Percentiles rank a stretch among this genome's conserved stretches.
These are phyloP conservation scores for Fusarium sp. DNA, from an alignment of 2,329 filamentous ascomycete genomes.

Conservation along the genomic window DNA sequence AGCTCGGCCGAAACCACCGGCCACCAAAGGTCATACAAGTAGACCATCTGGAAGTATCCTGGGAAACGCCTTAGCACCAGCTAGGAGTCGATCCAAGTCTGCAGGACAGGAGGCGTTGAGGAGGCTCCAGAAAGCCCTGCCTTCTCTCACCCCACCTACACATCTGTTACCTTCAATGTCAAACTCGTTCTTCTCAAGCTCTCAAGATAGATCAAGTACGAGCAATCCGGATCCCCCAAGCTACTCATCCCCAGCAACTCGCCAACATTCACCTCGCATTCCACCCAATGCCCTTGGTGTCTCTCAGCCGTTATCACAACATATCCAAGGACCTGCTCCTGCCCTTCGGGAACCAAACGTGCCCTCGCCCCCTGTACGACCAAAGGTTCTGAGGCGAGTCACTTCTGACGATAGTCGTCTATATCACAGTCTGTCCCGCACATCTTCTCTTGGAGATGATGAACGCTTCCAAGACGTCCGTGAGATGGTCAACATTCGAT, in stretches of 20 bases:
- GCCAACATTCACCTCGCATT: constrained; percentile 3
- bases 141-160: constrained; percentile 58
- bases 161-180: constrained; percentile 57
- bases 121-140: constrained; percentile 66
- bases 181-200: constrained; percentile 53
- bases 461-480: constrained; percentile 81
- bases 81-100: constrained; percentile 64
- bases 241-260: constrained; percentile 16
- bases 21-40: constrained; percentile 32
- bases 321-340: constrained; percentile 15
- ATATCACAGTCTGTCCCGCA: constrained; percentile 78
- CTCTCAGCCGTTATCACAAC: constrained; percentile 23
- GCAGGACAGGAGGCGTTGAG: constrained; percentile 68
- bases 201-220: constrained; percentile 46
- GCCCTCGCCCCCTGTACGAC: constrained; percentile 35
- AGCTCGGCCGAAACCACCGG: constrained; percentile 38
- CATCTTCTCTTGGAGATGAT: constrained; percentile 87
- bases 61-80: constrained; percentile 59
- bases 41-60: constrained; percentile 51
- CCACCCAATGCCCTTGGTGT: constrained; percentile 8
- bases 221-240: constrained; percentile 3
- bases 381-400: constrained; percentile 48
- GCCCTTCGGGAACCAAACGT: background rate
- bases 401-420: constrained; percentile 78
- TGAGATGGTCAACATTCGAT: constrained; percentile 86